Evolutionary conservation across 139 green algal species (phyloP).

Genomic region (Asterochloris erici): DNA sequence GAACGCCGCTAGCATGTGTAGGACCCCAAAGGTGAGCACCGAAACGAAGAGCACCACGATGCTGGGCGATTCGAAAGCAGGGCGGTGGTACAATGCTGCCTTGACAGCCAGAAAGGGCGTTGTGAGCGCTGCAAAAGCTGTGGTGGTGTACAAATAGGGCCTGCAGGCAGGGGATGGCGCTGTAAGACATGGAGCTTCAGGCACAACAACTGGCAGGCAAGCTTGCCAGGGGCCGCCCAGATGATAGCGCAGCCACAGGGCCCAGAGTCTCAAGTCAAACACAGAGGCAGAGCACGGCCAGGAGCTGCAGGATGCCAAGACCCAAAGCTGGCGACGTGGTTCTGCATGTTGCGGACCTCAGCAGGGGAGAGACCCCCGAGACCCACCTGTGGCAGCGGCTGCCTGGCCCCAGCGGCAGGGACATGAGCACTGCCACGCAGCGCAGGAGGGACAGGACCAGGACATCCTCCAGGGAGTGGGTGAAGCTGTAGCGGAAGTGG

Average conservation of each 20-base stretch:
- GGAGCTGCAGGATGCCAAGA: too few species aligned
- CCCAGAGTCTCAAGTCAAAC: too few species aligned
- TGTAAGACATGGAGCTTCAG: not conserved
- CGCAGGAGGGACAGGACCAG: constrained; percentile 39
- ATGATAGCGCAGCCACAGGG: too few species aligned
- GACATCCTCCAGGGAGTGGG: constrained; percentile 50
- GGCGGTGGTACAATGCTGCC: constrained; percentile 35
- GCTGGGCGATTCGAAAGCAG: constrained; percentile 8
- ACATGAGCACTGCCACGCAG: constrained; percentile 29
- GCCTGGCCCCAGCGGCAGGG: constrained; percentile 37
- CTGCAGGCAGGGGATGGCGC: constrained; percentile 21
- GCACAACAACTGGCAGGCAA: too few species aligned
- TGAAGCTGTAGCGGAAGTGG: constrained; percentile 39
- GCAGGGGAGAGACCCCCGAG: not conserved
- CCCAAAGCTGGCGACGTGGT: too few species aligned
- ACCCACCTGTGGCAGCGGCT: constrained; percentile 36
- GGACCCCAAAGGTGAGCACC: constrained; percentile 36
- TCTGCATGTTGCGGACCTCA: not conserved
- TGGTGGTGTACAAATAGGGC: constrained; percentile 51
- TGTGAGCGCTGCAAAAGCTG: constrained; percentile 31
- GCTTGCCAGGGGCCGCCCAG: too few species aligned
- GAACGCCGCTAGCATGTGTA: constrained; percentile 30
- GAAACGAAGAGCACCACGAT: constrained; percentile 36
- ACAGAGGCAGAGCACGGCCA: too few species aligned
- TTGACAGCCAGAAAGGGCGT: constrained; percentile 48